Evolutionary conservation across 108 stramenopile genomes (phyloP), one percentile per base, ranked within the genome.

Genomic region (Hondaea fermentalgiana): DNA sequence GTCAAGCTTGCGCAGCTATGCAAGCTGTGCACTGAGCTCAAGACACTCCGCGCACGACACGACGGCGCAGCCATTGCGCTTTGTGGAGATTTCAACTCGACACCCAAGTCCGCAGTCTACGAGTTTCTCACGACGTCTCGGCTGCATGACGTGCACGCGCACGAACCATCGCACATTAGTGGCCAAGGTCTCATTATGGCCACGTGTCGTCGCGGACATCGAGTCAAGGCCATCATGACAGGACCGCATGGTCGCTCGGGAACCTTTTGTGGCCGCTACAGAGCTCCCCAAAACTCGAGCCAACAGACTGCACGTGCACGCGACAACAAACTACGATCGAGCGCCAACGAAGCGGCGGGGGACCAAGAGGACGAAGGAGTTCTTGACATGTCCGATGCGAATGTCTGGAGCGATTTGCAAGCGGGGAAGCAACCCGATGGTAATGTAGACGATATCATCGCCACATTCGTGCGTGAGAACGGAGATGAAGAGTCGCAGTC

Each of bases 41-140:
- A 88, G 5, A 47, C 28, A 4, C 29, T 89, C 35, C 72, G 72
- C 5, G 21, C 3, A 4, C 53, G 49, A 5, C 17, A 88, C 44
- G 44, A 43, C 12, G 43, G 6, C 47, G 51, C 89, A 12, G 57
- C 44, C 55, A 57, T 91, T 5, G 83, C 69, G 5, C 47, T 91
- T 5, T 91, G 91, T 87, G 91, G 91, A 1, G 91, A 91, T 89
- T 91, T 91, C 59, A 91, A 91, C 89, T 89, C 91, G 35, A 91
- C 91, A 5, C 91, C 91, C 17, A 57, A 87, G 53, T 91, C 90
- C 21, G 91, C 91, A 23, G 47, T 89, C 28, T 91, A 91, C 83
- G 89, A 91, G 72, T 91, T 89, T 25, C 87, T 91, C 89, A 44
- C 72, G 72, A 47, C 89, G 57, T 89, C 89, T 16, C 43, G 25